Base-by-base conservation (phyloP, 2,329 filamentous ascomycete genomes). In the Microthyrium microscopicum region DNA sequence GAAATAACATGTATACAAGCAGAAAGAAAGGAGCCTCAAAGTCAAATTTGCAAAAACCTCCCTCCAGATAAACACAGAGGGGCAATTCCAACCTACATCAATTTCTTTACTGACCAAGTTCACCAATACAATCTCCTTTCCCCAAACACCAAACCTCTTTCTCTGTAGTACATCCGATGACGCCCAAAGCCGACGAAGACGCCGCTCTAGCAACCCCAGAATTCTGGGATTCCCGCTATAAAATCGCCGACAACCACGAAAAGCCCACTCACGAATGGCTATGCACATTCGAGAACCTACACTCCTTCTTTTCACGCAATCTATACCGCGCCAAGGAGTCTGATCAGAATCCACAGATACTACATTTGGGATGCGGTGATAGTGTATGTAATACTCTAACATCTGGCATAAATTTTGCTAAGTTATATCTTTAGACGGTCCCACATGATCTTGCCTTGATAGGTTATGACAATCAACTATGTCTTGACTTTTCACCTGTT, bases 281-380 rank as follows among this genome's bases (percentile, higher is more conserved):
- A 38, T 54, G 60, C n/a, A 52, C 53, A 3, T 70, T 61, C 40
- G 34, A 44, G 2, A 55, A 61, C 12, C 50, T 70, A 2, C 49
- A 58, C 35, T 48, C 53, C 1, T 69, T 67, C 39, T 53, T 69
- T 26, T 40, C 46, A 24, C 42, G 37, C 13, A 50, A 56, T 38
- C 50, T 68, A 9, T 61, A 62, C 36, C 43, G 43, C 11, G 38
- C 40, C 12, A 40, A 54, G 1, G 38, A 46, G 0, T 44, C 48
- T n/a, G n/a, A n/a, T n/a, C 12, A 39, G 15, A 17, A 52, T 15
- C 60, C 62, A 1, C 35, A 46, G 7, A 57, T 70, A 9, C 42
- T 70, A 6, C 66, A 71, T 44, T 49, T 70, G 5, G 67, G 66
- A 2, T 67, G 58, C 3, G 66, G 66, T 12, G 64, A 69, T 38